These are phyloP conservation scores for Nemania serpens DNA, from an alignment of 2,329 filamentous ascomycete genomes.

Conservation along the genomic window DNA sequence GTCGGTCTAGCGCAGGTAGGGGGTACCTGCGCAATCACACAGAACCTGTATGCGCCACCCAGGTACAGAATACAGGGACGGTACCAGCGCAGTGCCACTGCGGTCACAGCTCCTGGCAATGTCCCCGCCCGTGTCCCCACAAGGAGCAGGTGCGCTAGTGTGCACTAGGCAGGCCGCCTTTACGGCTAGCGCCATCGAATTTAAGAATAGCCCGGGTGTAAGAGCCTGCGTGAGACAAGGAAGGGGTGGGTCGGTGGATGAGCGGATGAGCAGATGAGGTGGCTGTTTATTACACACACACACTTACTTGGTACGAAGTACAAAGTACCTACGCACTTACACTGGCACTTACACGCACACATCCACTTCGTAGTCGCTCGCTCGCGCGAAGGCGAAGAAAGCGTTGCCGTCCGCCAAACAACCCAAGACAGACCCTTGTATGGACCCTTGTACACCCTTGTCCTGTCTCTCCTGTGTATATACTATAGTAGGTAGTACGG, in stretches of 20 bases:
- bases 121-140: slow-evolving; percentile 25
- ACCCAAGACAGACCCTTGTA: slow-evolving; percentile 38
- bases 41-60: too few species aligned
- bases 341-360: not conserved
- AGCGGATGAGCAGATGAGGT: slow-evolving; percentile 26
- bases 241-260: slow-evolving; percentile 19
- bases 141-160: slow-evolving; percentile 1
- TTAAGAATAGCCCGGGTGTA: slow-evolving; percentile 43
- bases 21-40: too few species aligned
- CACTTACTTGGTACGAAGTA: too few species aligned
- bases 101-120: slow-evolving; percentile 18
- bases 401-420: slow-evolving; percentile 41
- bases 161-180: slow-evolving; percentile 35
- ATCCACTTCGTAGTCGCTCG: slow-evolving; percentile 1
- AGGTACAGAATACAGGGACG: too few species aligned
- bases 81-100: not conserved
- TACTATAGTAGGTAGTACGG: slow-evolving; percentile 4
- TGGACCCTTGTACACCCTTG: too few species aligned
- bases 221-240: slow-evolving; percentile 40
- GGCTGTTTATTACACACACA: slow-evolving; percentile 34
- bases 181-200: slow-evolving; percentile 42
- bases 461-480: not conserved
- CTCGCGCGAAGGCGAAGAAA: slow-evolving; percentile 22
- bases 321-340: too few species aligned
- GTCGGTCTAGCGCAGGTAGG: not conserved